These are phyloP conservation scores for Leptoxyphium fumago DNA, from an alignment of 2,329 filamentous ascomycete genomes.

Conservation along the genomic window DNA sequence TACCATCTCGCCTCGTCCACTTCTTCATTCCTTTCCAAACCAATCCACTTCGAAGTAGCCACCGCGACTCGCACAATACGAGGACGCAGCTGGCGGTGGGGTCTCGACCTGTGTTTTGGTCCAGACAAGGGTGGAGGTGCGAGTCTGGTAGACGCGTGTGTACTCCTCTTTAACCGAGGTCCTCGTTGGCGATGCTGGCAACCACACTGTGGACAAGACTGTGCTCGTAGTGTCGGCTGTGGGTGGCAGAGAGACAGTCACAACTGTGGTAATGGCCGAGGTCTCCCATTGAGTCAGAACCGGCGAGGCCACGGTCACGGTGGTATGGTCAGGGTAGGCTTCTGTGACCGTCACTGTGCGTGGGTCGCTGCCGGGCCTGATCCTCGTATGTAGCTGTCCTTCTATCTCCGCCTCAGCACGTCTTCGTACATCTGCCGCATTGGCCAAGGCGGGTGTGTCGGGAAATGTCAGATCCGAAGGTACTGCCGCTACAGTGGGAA, in stretches of 20 bases:
- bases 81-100: too few relatives aligned
- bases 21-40: too few relatives aligned
- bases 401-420: not conserved
- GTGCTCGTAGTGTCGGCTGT: conserved; percentile 73
- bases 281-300: too few relatives aligned
- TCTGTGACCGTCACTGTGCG: not conserved
- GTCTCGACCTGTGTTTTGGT: too few relatives aligned
- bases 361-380: not conserved
- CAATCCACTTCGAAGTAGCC: too few relatives aligned
- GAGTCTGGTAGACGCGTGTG: too few relatives aligned
- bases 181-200: too few relatives aligned
- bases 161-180: too few relatives aligned
- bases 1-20: too few relatives aligned
- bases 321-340: not conserved
- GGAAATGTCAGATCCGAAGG: conserved; percentile 1
- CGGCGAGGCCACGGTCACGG: conserved; percentile 28
- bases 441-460: conserved; percentile 9
- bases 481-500: conserved; percentile 17
- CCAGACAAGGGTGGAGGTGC: too few relatives aligned
- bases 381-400: not conserved
- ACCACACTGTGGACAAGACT: conserved; percentile 33
- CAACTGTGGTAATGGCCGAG: too few relatives aligned
- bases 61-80: too few relatives aligned
- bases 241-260: conserved; percentile 43
- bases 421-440: conserved; percentile 10